Evolutionary conservation across 169 alveolate genomes (phyloP).

Genomic region (Eimeria brunetti): DNA sequence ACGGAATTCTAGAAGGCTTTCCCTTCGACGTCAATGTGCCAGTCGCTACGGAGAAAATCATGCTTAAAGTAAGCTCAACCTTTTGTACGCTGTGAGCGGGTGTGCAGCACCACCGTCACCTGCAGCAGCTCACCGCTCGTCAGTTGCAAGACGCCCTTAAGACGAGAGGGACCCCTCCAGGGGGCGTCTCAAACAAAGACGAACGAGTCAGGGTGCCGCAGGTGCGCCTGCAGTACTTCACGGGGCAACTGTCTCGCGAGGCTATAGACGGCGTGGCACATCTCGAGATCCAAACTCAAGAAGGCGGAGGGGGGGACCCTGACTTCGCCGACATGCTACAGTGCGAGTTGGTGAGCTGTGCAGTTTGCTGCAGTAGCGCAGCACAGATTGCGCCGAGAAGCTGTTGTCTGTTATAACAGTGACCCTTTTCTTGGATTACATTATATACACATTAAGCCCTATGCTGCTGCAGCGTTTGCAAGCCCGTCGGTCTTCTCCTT

Average conservation of each 20-base stretch:
- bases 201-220: slow-evolving; percentile 24
- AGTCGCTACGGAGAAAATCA: slow-evolving; percentile 12
- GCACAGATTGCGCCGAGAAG: slow-evolving; percentile 14
- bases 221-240: slow-evolving; percentile 68
- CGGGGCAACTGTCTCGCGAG: slow-evolving; percentile 72
- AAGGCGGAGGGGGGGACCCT: slow-evolving; percentile 44
- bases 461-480: slow-evolving; percentile 59
- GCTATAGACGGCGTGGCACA: slow-evolving; percentile 73
- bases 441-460: neutral
- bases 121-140: slow-evolving; percentile 63
- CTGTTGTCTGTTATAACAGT: neutral
- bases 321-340: slow-evolving; percentile 66
- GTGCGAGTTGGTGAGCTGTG: slow-evolving; percentile 56
- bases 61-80: slow-evolving; percentile 4
- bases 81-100: slow-evolving; percentile 43
- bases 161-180: slow-evolving; percentile 3
- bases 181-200: neutral
- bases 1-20: neutral
- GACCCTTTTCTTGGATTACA: neutral
- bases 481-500: slow-evolving; percentile 61
- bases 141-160: slow-evolving; percentile 42
- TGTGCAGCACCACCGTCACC: slow-evolving; percentile 75
- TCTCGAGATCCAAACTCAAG: slow-evolving; percentile 45
- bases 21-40: neutral
- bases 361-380: slow-evolving; percentile 31